Base-by-base conservation (phyloP, 2,329 filamentous ascomycete genomes). In the Aspergillus persii region DNA sequence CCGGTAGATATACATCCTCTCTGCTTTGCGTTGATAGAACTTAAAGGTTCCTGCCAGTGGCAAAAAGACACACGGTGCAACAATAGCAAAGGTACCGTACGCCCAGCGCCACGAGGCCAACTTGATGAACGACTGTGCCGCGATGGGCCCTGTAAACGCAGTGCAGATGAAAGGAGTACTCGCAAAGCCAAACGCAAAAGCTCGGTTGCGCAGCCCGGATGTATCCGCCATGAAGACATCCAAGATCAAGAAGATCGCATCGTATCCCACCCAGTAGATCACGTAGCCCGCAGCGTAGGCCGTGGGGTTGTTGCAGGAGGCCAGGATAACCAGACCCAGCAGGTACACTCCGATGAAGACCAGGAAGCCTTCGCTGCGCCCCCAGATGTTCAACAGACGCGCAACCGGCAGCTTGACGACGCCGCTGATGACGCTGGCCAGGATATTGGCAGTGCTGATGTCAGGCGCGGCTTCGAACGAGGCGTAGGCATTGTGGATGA, bases 191-290 rank as follows among this genome's bases (percentile, higher is more conserved):
- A 86, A 83, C 59, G 85, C 83, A 60, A 89, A 80, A 18, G 83
- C 83, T 66, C 87, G 79, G 65, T 88, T 86, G 51, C 80, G 80
- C 49, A 89, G 75, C 2, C 80, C 79, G 0, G 86, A 85, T 0
- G 85, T 87, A 68, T 89, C 87, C 23, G 86, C 84, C 54, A 87
- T 81, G 67, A 89, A 85, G 52, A 89, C 80, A 55, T 80, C 80
- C 2, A 88, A 70, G 33, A 81, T 82, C 62, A 86, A 84, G 39
- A 78, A 78, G 6, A 88, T 76, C 4, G 83, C 84, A 46, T 83
- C 78, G 58, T 79, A 71, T 1, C 87, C 87, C 29, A 88, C 80
- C 69, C 80, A 81, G 69, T 86, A 89, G 56, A 89, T 81, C 1
- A 88, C 83, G 47, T 86, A 83, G 1, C 85, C 86, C 0, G 86